Conservation (phyloP, 2,329 filamentous ascomycete genomes). For the Fusarium abutilonis region DNA sequence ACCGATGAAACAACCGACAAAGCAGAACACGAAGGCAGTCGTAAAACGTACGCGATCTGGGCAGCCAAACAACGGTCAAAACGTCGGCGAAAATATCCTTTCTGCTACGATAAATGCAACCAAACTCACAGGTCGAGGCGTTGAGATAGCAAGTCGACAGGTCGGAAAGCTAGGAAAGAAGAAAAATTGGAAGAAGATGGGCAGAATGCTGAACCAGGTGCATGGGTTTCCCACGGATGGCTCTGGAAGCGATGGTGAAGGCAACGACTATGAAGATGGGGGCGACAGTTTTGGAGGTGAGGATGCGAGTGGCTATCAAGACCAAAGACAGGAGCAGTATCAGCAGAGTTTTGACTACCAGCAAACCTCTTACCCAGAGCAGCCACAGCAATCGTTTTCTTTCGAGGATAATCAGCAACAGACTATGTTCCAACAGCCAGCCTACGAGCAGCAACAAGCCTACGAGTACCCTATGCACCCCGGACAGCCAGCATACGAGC, state of each 20-base stretch:
- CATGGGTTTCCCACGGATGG: slow-evolving; percentile 3
- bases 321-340: slow-evolving; percentile 19
- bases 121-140: slow-evolving; percentile 32
- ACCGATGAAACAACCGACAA: neutral
- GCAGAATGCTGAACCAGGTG: slow-evolving; percentile 23
- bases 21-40: slow-evolving; percentile 7
- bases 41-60: slow-evolving; percentile 15
- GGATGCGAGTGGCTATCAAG: slow-evolving; percentile 5
- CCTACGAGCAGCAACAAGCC: slow-evolving; percentile 21
- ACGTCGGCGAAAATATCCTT: slow-evolving; percentile 18
- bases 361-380: slow-evolving; percentile 5
- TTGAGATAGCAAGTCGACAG: slow-evolving; percentile 34
- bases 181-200: slow-evolving; percentile 42
- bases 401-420: slow-evolving; percentile 3
- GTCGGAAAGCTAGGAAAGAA: slow-evolving; percentile 44
- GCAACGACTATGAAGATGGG: slow-evolving; percentile 11
- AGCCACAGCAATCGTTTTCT: slow-evolving; percentile 17
- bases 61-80: slow-evolving; percentile 6
- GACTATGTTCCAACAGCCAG: slow-evolving; percentile 17
- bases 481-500: slow-evolving; percentile 13
- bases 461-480: slow-evolving; percentile 17
- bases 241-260: slow-evolving; percentile 21
- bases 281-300: neutral
- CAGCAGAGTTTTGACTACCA: slow-evolving; percentile 26
- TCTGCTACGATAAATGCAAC: slow-evolving; percentile 39